These are phyloP conservation scores for Teunomyces kruisii DNA, from an alignment of 805 yeast genomes.

Conservation along the genomic window DNA sequence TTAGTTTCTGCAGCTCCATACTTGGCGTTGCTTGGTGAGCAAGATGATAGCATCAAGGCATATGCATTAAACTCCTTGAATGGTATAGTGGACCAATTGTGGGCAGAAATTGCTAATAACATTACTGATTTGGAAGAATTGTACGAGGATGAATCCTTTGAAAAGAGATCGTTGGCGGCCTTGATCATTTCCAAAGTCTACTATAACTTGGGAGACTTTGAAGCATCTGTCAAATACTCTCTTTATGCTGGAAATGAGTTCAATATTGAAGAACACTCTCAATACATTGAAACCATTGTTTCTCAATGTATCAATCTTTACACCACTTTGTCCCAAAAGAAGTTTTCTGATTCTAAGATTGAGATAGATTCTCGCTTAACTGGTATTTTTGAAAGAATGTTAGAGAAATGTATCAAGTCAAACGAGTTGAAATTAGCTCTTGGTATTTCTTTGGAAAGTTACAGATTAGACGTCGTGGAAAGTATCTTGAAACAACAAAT, in stretches of 20 bases:
- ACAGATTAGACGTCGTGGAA: conserved; percentile 78
- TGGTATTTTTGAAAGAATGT: conserved; percentile 81
- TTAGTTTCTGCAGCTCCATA: conserved; percentile 88
- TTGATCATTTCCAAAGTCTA: conserved; percentile 85
- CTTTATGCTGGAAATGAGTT: conserved; percentile 81
- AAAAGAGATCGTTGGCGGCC: conserved; percentile 82
- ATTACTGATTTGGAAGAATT: conserved; percentile 86
- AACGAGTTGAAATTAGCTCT: conserved; percentile 79
- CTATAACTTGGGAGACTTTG: conserved; percentile 92
- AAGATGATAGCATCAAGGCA: conserved; percentile 71
- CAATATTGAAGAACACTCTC: conserved; percentile 71
- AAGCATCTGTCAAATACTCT: conserved; percentile 85
- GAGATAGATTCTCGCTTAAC: conserved; percentile 61
- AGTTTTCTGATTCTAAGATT: conserved; percentile 18
- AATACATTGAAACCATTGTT: conserved; percentile 89
- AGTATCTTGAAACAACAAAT: conserved; percentile 47
- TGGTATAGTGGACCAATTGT: conserved; percentile 80
- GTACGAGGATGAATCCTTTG: conserved; percentile 79
- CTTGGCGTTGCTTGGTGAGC: conserved; percentile 83
- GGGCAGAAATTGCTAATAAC: conserved; percentile 96
- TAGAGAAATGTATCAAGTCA: conserved; percentile 68
- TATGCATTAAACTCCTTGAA: conserved; percentile 85
- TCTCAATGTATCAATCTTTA: conserved; percentile 89
- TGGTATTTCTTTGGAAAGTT: conserved; percentile 88
- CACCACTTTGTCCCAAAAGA: conserved; percentile 58